Percentiles rank a stretch among this genome's conserved stretches.
Evolutionary conservation across 2,329 filamentous ascomycete genomes (phyloP).

Genomic region (Diaporthe aspalathi): DNA sequence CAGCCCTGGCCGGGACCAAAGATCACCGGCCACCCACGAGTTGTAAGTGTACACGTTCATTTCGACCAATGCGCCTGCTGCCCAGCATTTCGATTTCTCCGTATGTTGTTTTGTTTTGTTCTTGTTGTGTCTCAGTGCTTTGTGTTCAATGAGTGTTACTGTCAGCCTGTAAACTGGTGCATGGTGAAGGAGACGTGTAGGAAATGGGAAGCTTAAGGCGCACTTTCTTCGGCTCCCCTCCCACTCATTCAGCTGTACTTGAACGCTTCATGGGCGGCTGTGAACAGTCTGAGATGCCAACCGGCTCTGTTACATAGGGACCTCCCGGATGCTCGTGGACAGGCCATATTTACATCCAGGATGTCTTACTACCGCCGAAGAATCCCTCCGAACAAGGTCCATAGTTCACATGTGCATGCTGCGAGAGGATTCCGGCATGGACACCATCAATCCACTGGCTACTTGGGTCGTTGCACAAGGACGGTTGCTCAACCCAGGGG

Average conservation of each 20-base stretch:
- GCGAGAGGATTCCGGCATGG: no score
- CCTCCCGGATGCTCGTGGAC: neutral
- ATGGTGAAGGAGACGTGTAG: neutral
- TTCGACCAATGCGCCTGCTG: neutral
- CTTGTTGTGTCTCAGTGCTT: neutral
- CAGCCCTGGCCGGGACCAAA: neutral
- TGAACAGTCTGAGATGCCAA: neutral
- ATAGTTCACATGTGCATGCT: no score
- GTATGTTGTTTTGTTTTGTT: neutral
- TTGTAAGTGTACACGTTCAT: neutral
- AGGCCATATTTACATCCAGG: neutral
- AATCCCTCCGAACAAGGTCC: neutral
- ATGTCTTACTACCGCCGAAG: neutral
- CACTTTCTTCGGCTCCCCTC: neutral
- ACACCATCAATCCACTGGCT: neutral
- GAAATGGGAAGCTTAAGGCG: neutral
- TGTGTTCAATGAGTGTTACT: neutral
- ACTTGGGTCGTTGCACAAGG: neutral
- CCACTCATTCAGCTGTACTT: neutral
- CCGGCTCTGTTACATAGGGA: neutral
- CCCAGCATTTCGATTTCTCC: neutral
- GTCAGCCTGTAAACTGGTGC: neutral
- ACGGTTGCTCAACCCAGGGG: neutral
- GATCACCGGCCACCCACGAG: neutral
- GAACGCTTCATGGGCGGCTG: neutral